Base-by-base conservation (phyloP, 768 basidiomycete genomes). In the Suillus sp. region DNA sequence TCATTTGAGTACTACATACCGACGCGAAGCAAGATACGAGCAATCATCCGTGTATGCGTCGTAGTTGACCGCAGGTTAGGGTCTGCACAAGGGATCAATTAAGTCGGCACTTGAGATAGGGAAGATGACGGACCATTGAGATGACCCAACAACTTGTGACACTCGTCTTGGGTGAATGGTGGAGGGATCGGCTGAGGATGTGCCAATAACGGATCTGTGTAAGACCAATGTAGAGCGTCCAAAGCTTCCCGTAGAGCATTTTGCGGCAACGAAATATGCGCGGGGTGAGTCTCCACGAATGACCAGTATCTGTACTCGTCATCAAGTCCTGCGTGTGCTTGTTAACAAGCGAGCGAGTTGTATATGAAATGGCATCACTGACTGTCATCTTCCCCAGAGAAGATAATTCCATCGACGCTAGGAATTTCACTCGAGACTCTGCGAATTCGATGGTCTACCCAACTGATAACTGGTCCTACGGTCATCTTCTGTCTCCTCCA, bases 271-370 rank as follows among this genome's bases (percentile, higher is more conserved):
- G 81, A 70, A 9, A 80, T 77, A 71, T 94, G 92, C 0, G 89
- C 90, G 0, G 92, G 92, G 67, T 93, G 91, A 38, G 83, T 76
- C 72, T 92, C 89, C 76, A 94, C 82, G 70, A 88, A 94, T 7
- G 85, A 78, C 93, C 93, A 94, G 70, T 92, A 94, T 61, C 89
- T 80, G 67, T 89, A 91, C 70, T 92, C 90, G 69, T 86, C 81
- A 61, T 93, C 90, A 25, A 91, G 77, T 53, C 84, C 92, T 93
- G 65, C 18, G 57, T 67, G 18, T 65, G 59, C 8, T 45, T 0
- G 8, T 58, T 27, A 61, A 25, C 16, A 38, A 16, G 40, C 3
- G 4, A 16, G 40, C 3, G 4, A 27, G 20, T 7, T 63, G 5
- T 47, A 30, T 56, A 43, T 14, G 14, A 34, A 60, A 62, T 42